Evolutionary conservation across 352 stramenopile species (phyloP), one percentile per base, ranked within the genome.

Genomic region (Thalassiosira livingstoniorum): DNA sequence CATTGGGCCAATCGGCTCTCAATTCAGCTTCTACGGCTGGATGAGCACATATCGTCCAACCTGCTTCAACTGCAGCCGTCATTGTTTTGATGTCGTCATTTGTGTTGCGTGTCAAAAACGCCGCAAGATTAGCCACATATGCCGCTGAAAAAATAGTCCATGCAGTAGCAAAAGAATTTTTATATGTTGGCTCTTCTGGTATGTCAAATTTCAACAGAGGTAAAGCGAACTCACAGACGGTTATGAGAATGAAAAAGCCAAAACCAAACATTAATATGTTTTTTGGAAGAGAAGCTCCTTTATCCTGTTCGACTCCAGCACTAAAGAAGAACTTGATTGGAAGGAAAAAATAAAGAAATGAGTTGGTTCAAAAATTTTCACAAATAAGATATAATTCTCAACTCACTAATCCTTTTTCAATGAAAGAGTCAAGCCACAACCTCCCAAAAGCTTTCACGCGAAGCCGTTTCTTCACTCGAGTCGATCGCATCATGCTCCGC

Each of bases 161-260:
- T 51, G 5, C 51, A 23, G 29, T 58, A 58, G 10, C 21, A 58
- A 5, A 25, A 31, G 10, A 58, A 58, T 31, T 25, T 23, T 15
- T 5, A 25, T 58, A 25, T 5, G 23, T 51, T 10, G 29, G 21
- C 4, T 7, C 5, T 31, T 58, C 29, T 31, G 29, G 5, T 31
- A 7, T 7, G 21, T 7, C 23, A 31, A 23, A 58, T 7, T 58
- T 5, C 4, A 58, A 58, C 21, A 7, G 4, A 7, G 29, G 51
- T 31, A 23, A 31, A 23, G 51, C 51, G 10, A 15, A 25, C 21
- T 11, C 15, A 54, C 35, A 42, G 11, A 71, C 63, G 2, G 43
- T 13, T 43, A 71, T 71, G 2, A 71, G 42, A 60, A 71, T 71
- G 31, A 71, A 71, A 43, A 71, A 71, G 2, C 37, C 63, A 60